phyloP scores from a whole-genome alignment of 2,329 filamentous ascomycete genomes.

The Colletotrichum cereale region DNA sequence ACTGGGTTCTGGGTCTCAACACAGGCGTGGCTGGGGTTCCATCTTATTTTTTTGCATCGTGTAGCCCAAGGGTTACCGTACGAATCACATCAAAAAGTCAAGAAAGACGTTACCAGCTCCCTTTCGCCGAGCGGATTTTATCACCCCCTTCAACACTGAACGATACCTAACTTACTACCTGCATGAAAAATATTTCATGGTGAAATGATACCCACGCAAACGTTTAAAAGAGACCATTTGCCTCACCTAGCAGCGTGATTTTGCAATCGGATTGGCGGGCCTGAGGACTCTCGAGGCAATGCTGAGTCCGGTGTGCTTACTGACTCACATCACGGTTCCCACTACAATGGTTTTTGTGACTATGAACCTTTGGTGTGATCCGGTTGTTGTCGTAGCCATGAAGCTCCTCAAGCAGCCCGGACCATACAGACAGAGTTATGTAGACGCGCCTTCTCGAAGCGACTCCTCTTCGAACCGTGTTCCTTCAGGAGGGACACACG shows the following conservation, averaged over 20 bases:
- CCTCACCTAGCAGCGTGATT: not conserved
- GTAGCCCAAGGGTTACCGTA: constrained; percentile 18
- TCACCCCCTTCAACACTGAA: not conserved
- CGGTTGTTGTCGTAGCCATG: not conserved
- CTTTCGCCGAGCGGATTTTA: not conserved
- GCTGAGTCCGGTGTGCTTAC: not conserved
- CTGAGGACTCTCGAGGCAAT: too few relatives aligned
- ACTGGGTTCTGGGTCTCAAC: constrained; percentile 21
- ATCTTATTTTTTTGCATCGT: constrained; percentile 10
- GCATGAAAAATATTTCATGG: constrained; percentile 18
- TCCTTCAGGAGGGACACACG: not conserved
- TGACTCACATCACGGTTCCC: not conserved
- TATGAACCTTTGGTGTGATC: not conserved
- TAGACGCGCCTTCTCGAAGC: not conserved
- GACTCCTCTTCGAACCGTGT: not conserved
- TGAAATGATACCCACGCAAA: constrained; percentile 21
- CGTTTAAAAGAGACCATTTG: not conserved
- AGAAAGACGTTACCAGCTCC: constrained; percentile 19
- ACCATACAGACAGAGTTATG: not conserved
- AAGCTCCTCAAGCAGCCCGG: not conserved
- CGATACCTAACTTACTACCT: not conserved
- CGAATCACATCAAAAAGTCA: constrained; percentile 22
- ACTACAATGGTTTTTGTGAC: not conserved
- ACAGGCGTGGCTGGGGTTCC: constrained; percentile 22
- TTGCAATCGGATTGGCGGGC: not conserved